A percentile compares a stretch with the other conserved stretches of the same genome.
Evolutionary conservation across 75 land plant species (phyloP).

Genomic region (Pseudotsuga menziesii): DNA sequence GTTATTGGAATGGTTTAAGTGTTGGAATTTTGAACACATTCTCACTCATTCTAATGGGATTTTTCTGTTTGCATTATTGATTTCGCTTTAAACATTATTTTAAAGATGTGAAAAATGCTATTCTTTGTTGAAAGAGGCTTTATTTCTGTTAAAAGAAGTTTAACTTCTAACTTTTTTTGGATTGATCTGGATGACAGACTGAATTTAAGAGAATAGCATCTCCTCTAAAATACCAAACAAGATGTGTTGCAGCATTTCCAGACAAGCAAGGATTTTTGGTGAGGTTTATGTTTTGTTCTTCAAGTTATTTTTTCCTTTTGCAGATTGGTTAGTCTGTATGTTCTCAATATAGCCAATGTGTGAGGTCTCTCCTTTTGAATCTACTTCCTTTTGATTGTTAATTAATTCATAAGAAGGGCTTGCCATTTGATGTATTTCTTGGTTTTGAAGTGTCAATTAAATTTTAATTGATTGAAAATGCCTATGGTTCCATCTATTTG

Average conservation of each 20-base stretch:
- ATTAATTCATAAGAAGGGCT: not conserved
- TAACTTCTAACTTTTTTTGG: not conserved
- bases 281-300: conserved; percentile 12
- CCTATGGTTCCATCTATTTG: not conserved
- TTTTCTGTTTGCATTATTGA: not conserved
- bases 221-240: conserved; percentile 87
- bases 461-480: not conserved
- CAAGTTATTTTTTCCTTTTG: not conserved
- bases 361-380: not conserved
- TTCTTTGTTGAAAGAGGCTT: no score
- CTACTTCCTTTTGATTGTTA: not conserved
- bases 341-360: not conserved
- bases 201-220: conserved; percentile 83
- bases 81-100: not conserved
- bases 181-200: conserved; percentile 31
- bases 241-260: conserved; percentile 96
- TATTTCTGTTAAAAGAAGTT: no score
- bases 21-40: not conserved
- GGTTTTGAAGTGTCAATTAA: not conserved
- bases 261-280: conserved; percentile 97
- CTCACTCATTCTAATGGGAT: not conserved
- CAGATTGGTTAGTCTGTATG: not conserved
- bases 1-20: not conserved
- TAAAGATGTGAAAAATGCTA: not conserved
- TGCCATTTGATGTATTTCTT: not conserved